These are phyloP conservation scores for Cystobasidiaceae sp. DNA, from an alignment of 1,284 basidiomycete species.

Conservation along the genomic window DNA sequence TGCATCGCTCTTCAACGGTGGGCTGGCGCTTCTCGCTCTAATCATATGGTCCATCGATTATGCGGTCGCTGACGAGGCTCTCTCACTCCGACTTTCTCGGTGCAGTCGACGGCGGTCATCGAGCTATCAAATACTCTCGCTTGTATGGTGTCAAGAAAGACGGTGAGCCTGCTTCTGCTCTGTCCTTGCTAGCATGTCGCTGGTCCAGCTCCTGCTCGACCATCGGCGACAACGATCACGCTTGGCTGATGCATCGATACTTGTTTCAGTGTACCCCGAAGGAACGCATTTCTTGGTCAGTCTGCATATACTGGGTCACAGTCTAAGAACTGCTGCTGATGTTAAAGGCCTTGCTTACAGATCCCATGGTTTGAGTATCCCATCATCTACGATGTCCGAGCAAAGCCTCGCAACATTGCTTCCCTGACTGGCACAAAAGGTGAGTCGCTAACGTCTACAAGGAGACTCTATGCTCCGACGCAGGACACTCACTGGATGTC, in stretches of 20 bases:
- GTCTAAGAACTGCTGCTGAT: too few relatives aligned
- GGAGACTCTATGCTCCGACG: too few relatives aligned
- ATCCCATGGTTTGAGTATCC: slow-evolving; percentile 97
- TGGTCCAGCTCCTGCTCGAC: too few relatives aligned
- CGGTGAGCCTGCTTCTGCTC: not conserved
- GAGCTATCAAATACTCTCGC: slow-evolving; percentile 97
- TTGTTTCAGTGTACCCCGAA: slow-evolving; percentile 81
- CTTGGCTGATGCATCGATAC: too few relatives aligned
- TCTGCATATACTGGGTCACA: too few relatives aligned
- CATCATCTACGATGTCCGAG: slow-evolving; percentile 94
- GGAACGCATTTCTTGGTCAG: slow-evolving; percentile 90
- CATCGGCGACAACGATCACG: not conserved
- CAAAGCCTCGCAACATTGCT: slow-evolving; percentile 94
- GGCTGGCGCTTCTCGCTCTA: slow-evolving; percentile 47
- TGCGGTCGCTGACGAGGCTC: not conserved
- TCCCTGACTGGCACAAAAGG: slow-evolving; percentile 98
- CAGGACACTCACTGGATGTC: too few relatives aligned
- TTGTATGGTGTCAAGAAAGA: slow-evolving; percentile 74
- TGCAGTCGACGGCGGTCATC: slow-evolving; percentile 96
- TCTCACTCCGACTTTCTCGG: slow-evolving; percentile 15
- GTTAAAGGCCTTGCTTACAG: too few relatives aligned
- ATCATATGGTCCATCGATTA: not conserved
- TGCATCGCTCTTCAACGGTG: slow-evolving; percentile 89
- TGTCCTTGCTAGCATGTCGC: not conserved
- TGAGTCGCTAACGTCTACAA: too few relatives aligned